phyloP scores from a whole-genome alignment of 371 early-diverging fungal genomes.

The Parasitella parasitica region DNA sequence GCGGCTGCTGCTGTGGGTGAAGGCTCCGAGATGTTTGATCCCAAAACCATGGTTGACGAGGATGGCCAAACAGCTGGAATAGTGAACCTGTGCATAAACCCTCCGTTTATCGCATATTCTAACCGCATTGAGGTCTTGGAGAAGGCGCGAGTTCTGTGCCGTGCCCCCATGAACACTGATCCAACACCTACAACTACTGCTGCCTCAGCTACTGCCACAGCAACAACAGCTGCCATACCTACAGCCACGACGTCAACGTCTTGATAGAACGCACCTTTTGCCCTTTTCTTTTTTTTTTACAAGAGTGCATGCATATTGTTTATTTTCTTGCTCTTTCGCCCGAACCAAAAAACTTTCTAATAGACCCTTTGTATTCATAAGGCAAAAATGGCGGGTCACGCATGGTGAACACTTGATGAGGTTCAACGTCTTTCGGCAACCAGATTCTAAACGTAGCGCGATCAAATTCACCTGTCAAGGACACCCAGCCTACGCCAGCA shows the following conservation, averaged over 20 bases:
- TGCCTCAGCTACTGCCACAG: not conserved
- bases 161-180: too few relatives aligned
- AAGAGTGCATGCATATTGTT: not conserved
- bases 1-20: conserved; percentile 44
- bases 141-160: conserved; percentile 41
- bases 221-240: not conserved
- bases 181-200: not conserved
- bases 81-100: conserved; percentile 39
- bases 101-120: conserved; percentile 35
- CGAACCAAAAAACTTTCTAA: conserved; percentile 50
- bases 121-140: conserved; percentile 27
- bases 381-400: conserved; percentile 62
- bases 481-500: conserved; percentile 70
- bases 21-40: conserved; percentile 38
- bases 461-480: conserved; percentile 56
- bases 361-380: conserved; percentile 55
- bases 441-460: conserved; percentile 49
- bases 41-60: conserved; percentile 38
- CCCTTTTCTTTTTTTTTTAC: not conserved
- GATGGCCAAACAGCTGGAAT: conserved; percentile 35
- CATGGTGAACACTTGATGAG: conserved; percentile 44
- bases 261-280: not conserved
- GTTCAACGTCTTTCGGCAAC: conserved; percentile 50
- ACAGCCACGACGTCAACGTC: not conserved
- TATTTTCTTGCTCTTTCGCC: conserved; percentile 36